Conservation (phyloP, 1,139 yeast genomes). For the Spathaspora jeffriesii region DNA sequence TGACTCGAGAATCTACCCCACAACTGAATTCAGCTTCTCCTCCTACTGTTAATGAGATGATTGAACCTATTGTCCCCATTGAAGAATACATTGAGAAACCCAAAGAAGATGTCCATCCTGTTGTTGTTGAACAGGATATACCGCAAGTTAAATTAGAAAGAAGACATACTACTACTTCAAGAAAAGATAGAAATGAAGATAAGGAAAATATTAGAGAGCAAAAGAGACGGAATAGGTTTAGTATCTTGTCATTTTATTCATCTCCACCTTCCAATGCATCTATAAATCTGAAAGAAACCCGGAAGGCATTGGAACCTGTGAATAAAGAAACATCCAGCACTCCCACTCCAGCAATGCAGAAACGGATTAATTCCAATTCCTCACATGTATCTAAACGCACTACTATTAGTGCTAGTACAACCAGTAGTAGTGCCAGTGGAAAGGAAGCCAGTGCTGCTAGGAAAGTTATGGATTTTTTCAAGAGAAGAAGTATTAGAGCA, state of each 20-base stretch:
- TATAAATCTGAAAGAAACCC: constrained; percentile 9
- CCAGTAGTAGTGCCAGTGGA: constrained; percentile 19
- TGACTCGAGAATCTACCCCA: background rate
- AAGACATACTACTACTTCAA: constrained; percentile 11
- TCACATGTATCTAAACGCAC: constrained; percentile 7
- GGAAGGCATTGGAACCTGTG: constrained; percentile 44
- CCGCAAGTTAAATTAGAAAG: constrained; percentile 6
- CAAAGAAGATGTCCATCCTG: background rate
- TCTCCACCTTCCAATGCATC: background rate
- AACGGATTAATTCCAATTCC: constrained; percentile 15
- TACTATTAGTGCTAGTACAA: constrained; percentile 10
- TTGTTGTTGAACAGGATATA: constrained; percentile 2
- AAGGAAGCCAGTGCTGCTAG: constrained; percentile 73
- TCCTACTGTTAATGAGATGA: constrained; percentile 4
- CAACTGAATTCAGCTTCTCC: background rate
- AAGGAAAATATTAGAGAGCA: constrained; percentile 30
- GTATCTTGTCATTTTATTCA: constrained; percentile 50
- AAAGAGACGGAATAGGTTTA: constrained; percentile 51
- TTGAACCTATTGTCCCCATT: constrained; percentile 12
- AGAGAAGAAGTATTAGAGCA: constrained; percentile 64
- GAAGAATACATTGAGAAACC: constrained; percentile 14
- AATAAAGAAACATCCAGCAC: constrained; percentile 21
- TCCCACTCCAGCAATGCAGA: constrained; percentile 15
- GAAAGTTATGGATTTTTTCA: constrained; percentile 79
- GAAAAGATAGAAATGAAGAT: constrained; percentile 11